Base-by-base conservation (phyloP, 225 moss, liverwort and hornwort genomes). In the Physcomitrium patens region DNA sequence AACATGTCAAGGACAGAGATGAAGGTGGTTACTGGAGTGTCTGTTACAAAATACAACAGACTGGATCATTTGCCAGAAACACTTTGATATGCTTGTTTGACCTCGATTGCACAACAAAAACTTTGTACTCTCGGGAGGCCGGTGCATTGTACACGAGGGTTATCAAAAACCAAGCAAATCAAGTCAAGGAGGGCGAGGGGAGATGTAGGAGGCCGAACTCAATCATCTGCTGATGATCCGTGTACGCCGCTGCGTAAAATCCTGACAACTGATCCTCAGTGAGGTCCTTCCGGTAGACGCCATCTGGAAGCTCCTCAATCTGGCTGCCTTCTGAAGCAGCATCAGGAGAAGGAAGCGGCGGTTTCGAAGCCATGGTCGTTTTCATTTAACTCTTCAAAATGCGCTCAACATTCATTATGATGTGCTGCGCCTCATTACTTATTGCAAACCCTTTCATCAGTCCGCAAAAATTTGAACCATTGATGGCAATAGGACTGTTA, bases 211-310 rank as follows among this genome's bases (percentile, higher is more conserved):
- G 52, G 31, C 31, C 31, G 31, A 45, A 87, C 87, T 14, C 77
- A 23, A 79, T 71, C 87, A 84, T 87, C 65, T 82, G 79, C 48
- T 77, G 68, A 45, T 77, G 79, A 60, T 82, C 82, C 49, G 65
- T 69, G 45, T 71, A 46, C 17, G 87, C 79, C 10, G 76, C 78
- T 44, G 60, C 14, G 45, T 87, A 85, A 62, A 87, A 84, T 20
- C 71, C 82, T 15, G 28, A 72, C 54, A 87, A 71, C 60, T 87
- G 84, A 71, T 87, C 82, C 75, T 82, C 72, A 2, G 84, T 79
- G 17, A 87, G 64, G 42, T 84, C 84, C 75, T 85, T 85, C 5
- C 51, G 77, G 51, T 84, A 82, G 23, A 87, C 77, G 60, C 87
- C 87, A 80, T 84, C 84, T 9, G 31, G 31, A 37, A 37, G 31